Evolutionary conservation across 768 basidiomycete species (phyloP).

Genomic region (Hemileccinum rubropunctum): DNA sequence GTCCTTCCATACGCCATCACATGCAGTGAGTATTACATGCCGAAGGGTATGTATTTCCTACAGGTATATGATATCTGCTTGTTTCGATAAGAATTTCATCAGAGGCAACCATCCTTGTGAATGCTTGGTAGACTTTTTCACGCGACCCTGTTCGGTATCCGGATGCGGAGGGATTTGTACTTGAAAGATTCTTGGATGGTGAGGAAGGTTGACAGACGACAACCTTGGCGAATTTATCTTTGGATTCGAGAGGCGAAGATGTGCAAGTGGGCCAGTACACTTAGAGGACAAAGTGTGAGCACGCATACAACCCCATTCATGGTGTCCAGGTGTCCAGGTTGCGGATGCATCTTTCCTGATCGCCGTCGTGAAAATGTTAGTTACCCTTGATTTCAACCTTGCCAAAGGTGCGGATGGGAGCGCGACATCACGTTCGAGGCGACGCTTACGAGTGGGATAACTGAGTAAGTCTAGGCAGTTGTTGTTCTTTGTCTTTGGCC

Average conservation of each 20-base stretch:
- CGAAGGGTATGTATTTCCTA: no score
- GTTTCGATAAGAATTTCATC: no score
- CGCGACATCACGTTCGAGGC: slow-evolving; percentile 5
- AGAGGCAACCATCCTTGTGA: no score
- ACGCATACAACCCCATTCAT: background rate
- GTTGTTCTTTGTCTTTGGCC: no score
- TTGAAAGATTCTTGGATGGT: background rate
- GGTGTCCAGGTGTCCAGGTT: slow-evolving; percentile 2
- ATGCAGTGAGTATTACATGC: no score
- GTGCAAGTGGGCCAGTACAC: background rate
- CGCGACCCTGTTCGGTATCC: no score
- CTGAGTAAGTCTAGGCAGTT: background rate
- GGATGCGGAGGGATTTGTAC: background rate
- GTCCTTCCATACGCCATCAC: no score
- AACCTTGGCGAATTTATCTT: background rate
- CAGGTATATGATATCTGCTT: no score
- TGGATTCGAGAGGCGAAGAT: background rate
- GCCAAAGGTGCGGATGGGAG: slow-evolving; percentile 7
- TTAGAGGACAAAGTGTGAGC: background rate
- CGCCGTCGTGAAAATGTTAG: slow-evolving; percentile 14
- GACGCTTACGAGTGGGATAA: slow-evolving; percentile 2
- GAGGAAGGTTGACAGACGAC: background rate
- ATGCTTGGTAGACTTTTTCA: no score
- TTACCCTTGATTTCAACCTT: slow-evolving; percentile 16
- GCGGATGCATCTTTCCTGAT: slow-evolving; percentile 4